Percentiles rank a stretch among this genome's conserved stretches.
Conservation (phyloP, 2,329 filamentous ascomycete species). For the Aplosporella prunicola region DNA sequence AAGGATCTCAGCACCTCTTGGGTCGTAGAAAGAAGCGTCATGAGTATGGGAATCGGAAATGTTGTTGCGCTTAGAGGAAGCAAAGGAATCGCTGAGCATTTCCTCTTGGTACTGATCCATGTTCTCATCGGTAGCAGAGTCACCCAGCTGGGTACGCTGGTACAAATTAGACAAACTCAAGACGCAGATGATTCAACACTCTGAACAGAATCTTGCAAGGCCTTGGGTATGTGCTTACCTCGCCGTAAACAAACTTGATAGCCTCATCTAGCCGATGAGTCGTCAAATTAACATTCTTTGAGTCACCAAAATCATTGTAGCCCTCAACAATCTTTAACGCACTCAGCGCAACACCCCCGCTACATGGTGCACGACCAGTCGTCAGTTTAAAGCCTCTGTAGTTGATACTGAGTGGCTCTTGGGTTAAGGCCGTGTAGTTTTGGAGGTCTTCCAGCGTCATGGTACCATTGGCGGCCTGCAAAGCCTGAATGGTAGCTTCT, state of each 20-base stretch:
- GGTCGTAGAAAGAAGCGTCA: slow-evolving; percentile 65
- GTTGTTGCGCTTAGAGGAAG: slow-evolving; percentile 49
- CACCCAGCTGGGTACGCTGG: slow-evolving; percentile 63
- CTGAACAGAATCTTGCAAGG: too few relatives aligned
- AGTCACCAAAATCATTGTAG: slow-evolving; percentile 54
- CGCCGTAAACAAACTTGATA: slow-evolving; percentile 78
- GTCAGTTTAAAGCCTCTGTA: slow-evolving; percentile 61
- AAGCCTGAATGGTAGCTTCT: slow-evolving; percentile 58
- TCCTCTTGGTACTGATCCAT: slow-evolving; percentile 53
- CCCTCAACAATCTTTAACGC: slow-evolving; percentile 77
- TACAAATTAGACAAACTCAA: too few relatives aligned
- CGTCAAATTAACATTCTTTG: slow-evolving; percentile 52
- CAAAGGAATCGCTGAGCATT: slow-evolving; percentile 56
- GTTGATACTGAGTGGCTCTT: slow-evolving; percentile 47
- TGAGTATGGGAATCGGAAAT: slow-evolving; percentile 67
- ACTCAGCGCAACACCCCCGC: slow-evolving; percentile 65
- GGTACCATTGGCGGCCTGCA: slow-evolving; percentile 65
- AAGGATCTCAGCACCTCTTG: slow-evolving; percentile 53
- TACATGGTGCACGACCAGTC: slow-evolving; percentile 63
- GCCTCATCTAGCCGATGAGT: slow-evolving; percentile 80
- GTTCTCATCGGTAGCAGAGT: slow-evolving; percentile 63
- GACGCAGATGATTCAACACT: too few relatives aligned
- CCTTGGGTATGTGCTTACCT: too few relatives aligned
- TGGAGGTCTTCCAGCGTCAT: slow-evolving; percentile 73
- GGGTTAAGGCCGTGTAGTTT: slow-evolving; percentile 59